Evolutionary conservation across 179 eudicot species (phyloP).

Genomic region (Corrigiola litoralis): DNA sequence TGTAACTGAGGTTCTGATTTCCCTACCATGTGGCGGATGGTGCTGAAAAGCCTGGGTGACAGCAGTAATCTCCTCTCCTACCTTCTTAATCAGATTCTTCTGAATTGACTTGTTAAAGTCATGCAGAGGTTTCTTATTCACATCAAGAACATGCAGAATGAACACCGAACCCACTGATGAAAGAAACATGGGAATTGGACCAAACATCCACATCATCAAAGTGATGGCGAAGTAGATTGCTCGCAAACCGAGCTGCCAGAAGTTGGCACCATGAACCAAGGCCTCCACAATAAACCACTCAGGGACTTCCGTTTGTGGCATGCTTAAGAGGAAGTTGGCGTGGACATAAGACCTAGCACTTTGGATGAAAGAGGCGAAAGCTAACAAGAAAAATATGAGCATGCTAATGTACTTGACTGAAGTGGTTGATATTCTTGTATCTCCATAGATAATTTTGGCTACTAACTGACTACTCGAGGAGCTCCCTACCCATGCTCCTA

Average conservation of each 20-base stretch:
- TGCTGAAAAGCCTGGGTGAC: neutral
- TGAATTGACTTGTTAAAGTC: neutral
- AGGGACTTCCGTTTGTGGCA: slow-evolving; percentile 43
- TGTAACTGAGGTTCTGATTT: slow-evolving; percentile 1
- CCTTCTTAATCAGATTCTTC: neutral
- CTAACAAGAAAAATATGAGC: slow-evolving; percentile 44
- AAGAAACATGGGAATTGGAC: slow-evolving; percentile 66
- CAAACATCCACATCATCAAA: slow-evolving; percentile 60
- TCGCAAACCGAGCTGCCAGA: slow-evolving; percentile 57
- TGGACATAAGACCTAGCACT: slow-evolving; percentile 45
- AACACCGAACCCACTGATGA: slow-evolving; percentile 35
- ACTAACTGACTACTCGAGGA: slow-evolving; percentile 20
- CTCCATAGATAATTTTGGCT: slow-evolving; percentile 42
- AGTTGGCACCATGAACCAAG: slow-evolving; percentile 39
- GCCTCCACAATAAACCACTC: slow-evolving; percentile 29
- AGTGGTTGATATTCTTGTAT: slow-evolving; percentile 26
- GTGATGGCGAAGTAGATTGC: slow-evolving; percentile 48
- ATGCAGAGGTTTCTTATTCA: slow-evolving; percentile 28
- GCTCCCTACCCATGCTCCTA: slow-evolving; percentile 49
- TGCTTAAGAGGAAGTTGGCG: slow-evolving; percentile 50
- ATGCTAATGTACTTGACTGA: slow-evolving; percentile 45
- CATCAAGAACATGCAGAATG: slow-evolving; percentile 40
- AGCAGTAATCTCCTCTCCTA: slow-evolving; percentile 2
- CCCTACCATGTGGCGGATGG: neutral
- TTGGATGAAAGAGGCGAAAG: slow-evolving; percentile 54